Conservation (phyloP, 2,329 filamentous ascomycete genomes). For the Fusarium oxysporum region DNA sequence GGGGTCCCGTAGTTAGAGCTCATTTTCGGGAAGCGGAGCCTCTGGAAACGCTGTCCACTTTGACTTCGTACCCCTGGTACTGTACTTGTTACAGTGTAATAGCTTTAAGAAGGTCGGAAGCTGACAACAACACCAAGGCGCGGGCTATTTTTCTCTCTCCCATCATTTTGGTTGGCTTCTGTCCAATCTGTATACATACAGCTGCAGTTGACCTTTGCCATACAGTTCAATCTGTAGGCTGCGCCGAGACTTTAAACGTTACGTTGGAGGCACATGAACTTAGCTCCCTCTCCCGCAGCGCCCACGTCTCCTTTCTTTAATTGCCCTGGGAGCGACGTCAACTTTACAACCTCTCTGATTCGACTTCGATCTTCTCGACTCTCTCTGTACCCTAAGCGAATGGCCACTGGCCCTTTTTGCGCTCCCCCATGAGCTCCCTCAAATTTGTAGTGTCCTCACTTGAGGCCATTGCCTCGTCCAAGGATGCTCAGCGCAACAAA, state of each 20-base stretch:
- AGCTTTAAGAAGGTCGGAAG: constrained; percentile 25
- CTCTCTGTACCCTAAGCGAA: constrained; percentile 49
- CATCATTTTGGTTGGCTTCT: neutral
- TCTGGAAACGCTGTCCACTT: constrained; percentile 44
- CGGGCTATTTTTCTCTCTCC: constrained; percentile 9
- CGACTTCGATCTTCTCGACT: constrained; percentile 16
- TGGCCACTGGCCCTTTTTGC: constrained; percentile 56
- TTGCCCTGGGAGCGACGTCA: constrained; percentile 34
- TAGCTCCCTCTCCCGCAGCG: constrained; percentile 24
- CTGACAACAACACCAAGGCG: constrained; percentile 26
- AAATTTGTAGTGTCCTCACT: constrained; percentile 95
- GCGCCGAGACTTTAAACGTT: constrained; percentile 1
- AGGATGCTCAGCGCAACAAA: constrained; percentile 89
- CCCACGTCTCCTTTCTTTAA: constrained; percentile 41
- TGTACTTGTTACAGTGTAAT: constrained; percentile 7
- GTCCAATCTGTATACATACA: neutral
- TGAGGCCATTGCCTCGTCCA: constrained; percentile 90
- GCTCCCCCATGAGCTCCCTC: constrained; percentile 86
- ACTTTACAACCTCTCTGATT: constrained; percentile 23
- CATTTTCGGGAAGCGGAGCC: constrained; percentile 33
- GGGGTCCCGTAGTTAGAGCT: constrained; percentile 25
- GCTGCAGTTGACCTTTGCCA: neutral
- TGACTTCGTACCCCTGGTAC: constrained; percentile 25
- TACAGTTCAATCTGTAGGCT: neutral
- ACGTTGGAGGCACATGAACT: constrained; percentile 17